These are phyloP conservation scores for Lactifluus piperatus DNA, from an alignment of 768 basidiomycete species.

Conservation along the genomic window DNA sequence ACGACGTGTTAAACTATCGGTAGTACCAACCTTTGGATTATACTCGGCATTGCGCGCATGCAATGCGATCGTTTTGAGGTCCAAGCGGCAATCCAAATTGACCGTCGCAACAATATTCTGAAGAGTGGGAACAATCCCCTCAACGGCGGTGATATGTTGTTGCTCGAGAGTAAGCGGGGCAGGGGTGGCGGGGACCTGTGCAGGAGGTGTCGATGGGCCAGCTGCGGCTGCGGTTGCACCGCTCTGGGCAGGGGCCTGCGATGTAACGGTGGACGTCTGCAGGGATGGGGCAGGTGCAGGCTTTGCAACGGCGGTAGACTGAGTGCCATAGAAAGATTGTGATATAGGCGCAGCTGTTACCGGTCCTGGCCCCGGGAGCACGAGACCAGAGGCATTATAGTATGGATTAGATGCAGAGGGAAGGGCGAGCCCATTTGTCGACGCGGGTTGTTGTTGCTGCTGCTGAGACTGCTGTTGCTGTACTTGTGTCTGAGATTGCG, in stretches of 20 bases:
- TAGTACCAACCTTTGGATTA: conserved; percentile 93
- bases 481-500: conserved; percentile 33
- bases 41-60: conserved; percentile 99
- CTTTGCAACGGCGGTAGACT: conserved; percentile 24
- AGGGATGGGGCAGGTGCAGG: conserved; percentile 24
- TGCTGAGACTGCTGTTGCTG: conserved; percentile 38
- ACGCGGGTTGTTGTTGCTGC: conserved; percentile 30
- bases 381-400: conserved; percentile 34
- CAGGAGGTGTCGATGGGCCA: conserved; percentile 47
- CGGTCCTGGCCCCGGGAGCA: conserved; percentile 47
- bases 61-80: conserved; percentile 96
- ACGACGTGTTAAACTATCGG: conserved; percentile 40
- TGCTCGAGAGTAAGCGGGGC: conserved; percentile 77
- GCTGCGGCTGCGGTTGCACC: conserved; percentile 36
- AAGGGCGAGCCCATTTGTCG: conserved; percentile 49
- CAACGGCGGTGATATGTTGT: conserved; percentile 92
- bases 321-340: conserved; percentile 26
- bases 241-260: conserved; percentile 17
- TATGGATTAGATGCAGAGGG: conserved; percentile 36
- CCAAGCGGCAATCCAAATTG: conserved; percentile 92
- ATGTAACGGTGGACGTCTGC: conserved; percentile 21
- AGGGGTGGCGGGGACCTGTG: conserved; percentile 57
- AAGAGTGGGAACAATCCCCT: conserved; percentile 97
- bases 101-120: conserved; percentile 99
- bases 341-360: conserved; percentile 37